Conservation (phyloP, 768 basidiomycete species). For the Tylopilus rubrobrunneus region DNA sequence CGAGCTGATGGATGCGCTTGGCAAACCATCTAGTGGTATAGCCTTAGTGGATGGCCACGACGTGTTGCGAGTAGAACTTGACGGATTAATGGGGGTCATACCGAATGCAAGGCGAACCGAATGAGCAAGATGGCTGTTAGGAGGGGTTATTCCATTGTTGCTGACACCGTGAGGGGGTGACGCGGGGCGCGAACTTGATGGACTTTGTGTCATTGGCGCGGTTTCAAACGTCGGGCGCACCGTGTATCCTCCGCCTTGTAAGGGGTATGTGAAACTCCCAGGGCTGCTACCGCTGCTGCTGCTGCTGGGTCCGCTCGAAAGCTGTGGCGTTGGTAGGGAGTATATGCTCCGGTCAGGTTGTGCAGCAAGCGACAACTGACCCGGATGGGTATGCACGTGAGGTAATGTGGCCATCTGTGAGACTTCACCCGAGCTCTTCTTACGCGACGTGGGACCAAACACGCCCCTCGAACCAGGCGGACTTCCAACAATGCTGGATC, state of each 20-base stretch:
- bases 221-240: constrained; percentile 24
- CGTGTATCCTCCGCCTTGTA: constrained; percentile 14
- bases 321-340: constrained; percentile 53
- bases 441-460: constrained; percentile 23
- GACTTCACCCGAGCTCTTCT: constrained; percentile 31
- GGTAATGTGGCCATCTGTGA: constrained; percentile 26
- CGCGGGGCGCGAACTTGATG: constrained; percentile 56
- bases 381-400: constrained; percentile 32
- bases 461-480: constrained; percentile 32
- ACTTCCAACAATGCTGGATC: constrained; percentile 35
- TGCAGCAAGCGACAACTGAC: constrained; percentile 28
- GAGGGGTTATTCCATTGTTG: constrained; percentile 24
- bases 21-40: constrained; percentile 9
- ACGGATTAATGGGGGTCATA: constrained; percentile 75
- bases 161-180: constrained; percentile 45
- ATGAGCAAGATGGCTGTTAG: constrained; percentile 65
- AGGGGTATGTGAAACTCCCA: constrained; percentile 44
- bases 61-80: constrained; percentile 33
- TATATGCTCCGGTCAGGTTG: constrained; percentile 23
- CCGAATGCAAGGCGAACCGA: constrained; percentile 86
- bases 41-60: constrained; percentile 34
- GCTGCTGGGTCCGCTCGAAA: constrained; percentile 58
- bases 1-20: constrained; percentile 5
- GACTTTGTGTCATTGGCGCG: constrained; percentile 37
- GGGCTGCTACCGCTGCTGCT: constrained; percentile 61